phyloP scores from a whole-genome alignment of 306 rosid species.

The Mimosa bimucronata region DNA sequence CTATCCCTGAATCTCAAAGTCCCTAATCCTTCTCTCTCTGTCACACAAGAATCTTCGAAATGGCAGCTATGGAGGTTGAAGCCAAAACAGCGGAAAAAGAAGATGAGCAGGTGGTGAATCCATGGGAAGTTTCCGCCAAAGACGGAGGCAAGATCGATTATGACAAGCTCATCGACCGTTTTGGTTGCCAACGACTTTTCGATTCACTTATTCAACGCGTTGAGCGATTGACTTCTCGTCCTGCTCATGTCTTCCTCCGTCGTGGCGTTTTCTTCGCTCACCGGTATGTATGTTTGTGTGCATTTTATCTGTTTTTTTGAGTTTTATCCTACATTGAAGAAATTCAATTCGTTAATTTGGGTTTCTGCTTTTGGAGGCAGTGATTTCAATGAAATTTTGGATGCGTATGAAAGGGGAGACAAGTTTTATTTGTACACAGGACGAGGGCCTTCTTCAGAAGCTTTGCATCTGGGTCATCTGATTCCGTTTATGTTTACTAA shows the following conservation, averaged over 20 bases:
- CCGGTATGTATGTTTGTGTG: slow-evolving; percentile 44
- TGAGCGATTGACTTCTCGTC: slow-evolving; percentile 68
- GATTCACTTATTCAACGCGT: slow-evolving; percentile 60
- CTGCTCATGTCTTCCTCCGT: slow-evolving; percentile 85
- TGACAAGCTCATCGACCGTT: slow-evolving; percentile 88
- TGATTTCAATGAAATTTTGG: slow-evolving; percentile 77
- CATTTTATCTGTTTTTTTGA: not conserved
- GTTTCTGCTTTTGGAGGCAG: slow-evolving; percentile 34
- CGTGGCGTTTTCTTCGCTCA: slow-evolving; percentile 97
- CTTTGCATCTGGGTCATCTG: slow-evolving; percentile 91
- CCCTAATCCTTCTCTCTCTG: not conserved
- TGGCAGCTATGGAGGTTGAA: not conserved
- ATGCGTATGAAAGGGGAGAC: slow-evolving; percentile 74
- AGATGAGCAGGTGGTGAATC: slow-evolving; percentile 69
- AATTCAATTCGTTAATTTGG: not conserved
- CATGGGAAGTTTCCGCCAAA: slow-evolving; percentile 86
- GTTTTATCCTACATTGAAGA: not conserved
- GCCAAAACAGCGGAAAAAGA: not conserved
- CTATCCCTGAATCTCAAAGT: no score
- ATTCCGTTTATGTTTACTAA: slow-evolving; percentile 93
- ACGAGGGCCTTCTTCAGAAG: slow-evolving; percentile 93
- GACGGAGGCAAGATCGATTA: slow-evolving; percentile 85
- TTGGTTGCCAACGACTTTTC: slow-evolving; percentile 86
- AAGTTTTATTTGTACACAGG: slow-evolving; percentile 91
- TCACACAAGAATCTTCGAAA: not conserved